A percentile compares a stretch with the other conserved stretches of the same genome.
phyloP scores from a whole-genome alignment of 371 early-diverging fungal species.

The Dichotomocladium elegans region DNA sequence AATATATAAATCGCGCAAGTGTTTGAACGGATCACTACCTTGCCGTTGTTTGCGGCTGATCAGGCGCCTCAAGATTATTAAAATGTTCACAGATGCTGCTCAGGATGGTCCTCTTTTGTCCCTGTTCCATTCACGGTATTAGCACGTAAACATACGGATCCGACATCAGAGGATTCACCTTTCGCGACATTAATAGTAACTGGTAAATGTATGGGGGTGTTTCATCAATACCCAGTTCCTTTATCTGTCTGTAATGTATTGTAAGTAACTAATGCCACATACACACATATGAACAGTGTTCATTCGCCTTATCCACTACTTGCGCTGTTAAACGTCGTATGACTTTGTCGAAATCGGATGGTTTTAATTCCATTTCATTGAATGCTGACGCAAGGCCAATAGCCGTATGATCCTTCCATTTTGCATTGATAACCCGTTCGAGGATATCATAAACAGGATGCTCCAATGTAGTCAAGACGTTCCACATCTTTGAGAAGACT shows the following conservation, averaged over 20 bases:
- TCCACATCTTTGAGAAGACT: conserved; percentile 42
- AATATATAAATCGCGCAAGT: not conserved
- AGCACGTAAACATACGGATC: not conserved
- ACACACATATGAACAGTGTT: too few relatives aligned
- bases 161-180: conserved; percentile 27
- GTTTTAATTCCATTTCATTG: conserved; percentile 48
- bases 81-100: conserved; percentile 41
- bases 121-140: conserved; percentile 16
- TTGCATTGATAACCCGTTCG: conserved; percentile 26
- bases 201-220: conserved; percentile 57
- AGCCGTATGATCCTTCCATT: conserved; percentile 39
- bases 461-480: conserved; percentile 30
- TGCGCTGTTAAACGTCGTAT: conserved; percentile 30
- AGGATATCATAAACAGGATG: conserved; percentile 22
- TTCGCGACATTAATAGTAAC: conserved; percentile 51
- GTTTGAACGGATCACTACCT: too few relatives aligned
- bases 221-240: conserved; percentile 48
- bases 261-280: too few relatives aligned
- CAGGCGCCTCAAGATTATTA: too few relatives aligned
- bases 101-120: conserved; percentile 42
- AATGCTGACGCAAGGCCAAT: conserved; percentile 43
- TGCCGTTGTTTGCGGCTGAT: too few relatives aligned
- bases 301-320: conserved; percentile 15
- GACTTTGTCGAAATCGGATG: conserved; percentile 32
- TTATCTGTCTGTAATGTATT: conserved; percentile 31